phyloP scores from a whole-genome alignment of 176 grass and related monocot species.

The Musa itinerans region DNA sequence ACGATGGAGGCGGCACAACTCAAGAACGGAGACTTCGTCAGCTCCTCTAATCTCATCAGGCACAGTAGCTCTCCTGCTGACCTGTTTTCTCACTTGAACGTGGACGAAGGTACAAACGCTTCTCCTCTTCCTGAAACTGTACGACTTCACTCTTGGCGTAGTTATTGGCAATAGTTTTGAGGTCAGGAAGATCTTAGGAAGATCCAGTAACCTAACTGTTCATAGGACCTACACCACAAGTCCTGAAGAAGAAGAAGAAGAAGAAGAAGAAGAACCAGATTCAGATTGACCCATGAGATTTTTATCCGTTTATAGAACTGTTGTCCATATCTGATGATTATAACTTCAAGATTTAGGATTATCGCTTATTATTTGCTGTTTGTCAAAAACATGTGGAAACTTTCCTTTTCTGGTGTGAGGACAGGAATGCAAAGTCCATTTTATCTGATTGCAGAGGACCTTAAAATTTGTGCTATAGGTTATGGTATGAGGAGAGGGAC shows the following conservation, averaged over 20 bases:
- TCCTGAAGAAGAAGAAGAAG: too few species aligned
- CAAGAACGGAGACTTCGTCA: conserved; percentile 3
- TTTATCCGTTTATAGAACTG: too few species aligned
- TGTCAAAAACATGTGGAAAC: background rate
- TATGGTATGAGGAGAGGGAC: conserved; percentile 11
- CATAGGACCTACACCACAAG: too few species aligned
- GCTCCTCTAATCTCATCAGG: conserved; percentile 34
- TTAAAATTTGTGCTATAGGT: background rate
- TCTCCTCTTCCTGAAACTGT: background rate
- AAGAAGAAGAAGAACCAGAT: too few species aligned
- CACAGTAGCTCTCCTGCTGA: conserved; percentile 87
- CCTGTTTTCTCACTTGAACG: conserved; percentile 63
- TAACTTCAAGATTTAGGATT: too few species aligned
- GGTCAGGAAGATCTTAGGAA: too few species aligned
- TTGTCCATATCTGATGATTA: too few species aligned
- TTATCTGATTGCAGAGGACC: background rate
- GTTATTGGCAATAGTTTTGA: background rate
- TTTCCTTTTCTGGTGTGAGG: background rate
- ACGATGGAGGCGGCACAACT: conserved; percentile 29
- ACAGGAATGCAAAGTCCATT: background rate
- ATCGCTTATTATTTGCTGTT: background rate
- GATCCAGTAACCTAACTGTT: too few species aligned
- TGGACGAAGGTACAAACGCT: conserved; percentile 43
- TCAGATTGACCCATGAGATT: too few species aligned
- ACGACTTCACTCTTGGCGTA: background rate